Conservation (phyloP, 1,284 basidiomycete genomes). For the Sporisorium scitamineum region DNA sequence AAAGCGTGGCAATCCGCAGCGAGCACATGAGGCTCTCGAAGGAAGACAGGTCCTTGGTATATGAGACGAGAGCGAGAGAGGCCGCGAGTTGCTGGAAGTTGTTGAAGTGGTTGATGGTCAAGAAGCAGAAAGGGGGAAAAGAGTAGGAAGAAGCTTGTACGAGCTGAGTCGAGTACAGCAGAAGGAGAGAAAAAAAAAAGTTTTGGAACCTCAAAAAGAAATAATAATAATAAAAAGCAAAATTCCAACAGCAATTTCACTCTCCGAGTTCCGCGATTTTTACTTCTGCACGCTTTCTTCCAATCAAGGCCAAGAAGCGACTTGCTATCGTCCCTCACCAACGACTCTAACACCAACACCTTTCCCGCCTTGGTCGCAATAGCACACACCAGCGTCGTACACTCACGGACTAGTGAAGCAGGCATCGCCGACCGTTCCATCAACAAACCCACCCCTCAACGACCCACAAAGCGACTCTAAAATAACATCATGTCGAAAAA, state of each 20-base stretch:
- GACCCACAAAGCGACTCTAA: too few relatives aligned
- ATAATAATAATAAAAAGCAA: constrained; percentile 12
- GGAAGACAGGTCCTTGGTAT: background rate
- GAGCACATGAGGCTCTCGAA: constrained; percentile 9
- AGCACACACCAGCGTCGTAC: background rate
- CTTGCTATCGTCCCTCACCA: background rate
- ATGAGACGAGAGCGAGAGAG: background rate
- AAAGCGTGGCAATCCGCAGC: constrained; percentile 1
- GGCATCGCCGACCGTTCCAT: background rate
- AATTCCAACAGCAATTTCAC: constrained; percentile 1
- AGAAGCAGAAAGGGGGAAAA: background rate
- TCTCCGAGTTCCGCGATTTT: constrained; percentile 34
- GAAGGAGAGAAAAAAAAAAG: constrained; percentile 19
- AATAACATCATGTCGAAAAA: constrained; percentile 61
- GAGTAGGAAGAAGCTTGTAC: constrained; percentile 4
- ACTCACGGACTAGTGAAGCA: background rate
- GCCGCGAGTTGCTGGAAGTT: background rate
- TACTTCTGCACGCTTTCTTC: constrained; percentile 27
- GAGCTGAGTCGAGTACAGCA: constrained; percentile 1
- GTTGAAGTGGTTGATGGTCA: background rate
- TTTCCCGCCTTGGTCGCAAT: background rate
- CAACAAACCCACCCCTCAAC: too few relatives aligned
- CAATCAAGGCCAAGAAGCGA: background rate
- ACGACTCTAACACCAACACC: background rate
- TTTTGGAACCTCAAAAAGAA: constrained; percentile 20